Conservation (phyloP, 2,329 filamentous ascomycete genomes). For the Aspergillus carbonarius region DNA sequence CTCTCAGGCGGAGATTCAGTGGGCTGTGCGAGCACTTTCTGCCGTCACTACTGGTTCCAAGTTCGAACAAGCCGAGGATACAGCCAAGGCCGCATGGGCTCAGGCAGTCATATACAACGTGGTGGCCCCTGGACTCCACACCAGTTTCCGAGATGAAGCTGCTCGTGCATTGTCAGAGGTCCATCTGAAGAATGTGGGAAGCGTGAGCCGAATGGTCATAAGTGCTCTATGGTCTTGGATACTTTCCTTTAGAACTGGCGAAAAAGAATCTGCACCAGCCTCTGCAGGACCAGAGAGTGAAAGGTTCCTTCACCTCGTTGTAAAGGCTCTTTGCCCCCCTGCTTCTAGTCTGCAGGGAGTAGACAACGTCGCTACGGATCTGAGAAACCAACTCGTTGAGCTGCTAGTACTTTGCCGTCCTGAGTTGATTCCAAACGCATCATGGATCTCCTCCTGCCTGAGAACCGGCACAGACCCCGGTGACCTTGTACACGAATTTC, state of each 20-base stretch:
- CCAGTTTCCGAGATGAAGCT: conserved; percentile 64
- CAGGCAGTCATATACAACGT: conserved; percentile 81
- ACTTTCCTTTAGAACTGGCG: conserved; percentile 62
- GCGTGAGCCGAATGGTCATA: conserved; percentile 64
- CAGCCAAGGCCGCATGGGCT: conserved; percentile 70
- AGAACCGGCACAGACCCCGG: conserved; percentile 81
- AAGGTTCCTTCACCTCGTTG: conserved; percentile 59
- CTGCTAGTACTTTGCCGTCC: conserved; percentile 75
- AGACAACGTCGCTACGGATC: conserved; percentile 43
- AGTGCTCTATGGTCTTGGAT: conserved; percentile 80
- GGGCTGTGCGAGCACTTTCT: conserved; percentile 70
- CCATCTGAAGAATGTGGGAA: conserved; percentile 60
- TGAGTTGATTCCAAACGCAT: conserved; percentile 72
- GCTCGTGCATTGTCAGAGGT: conserved; percentile 61
- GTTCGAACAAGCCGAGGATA: conserved; percentile 47
- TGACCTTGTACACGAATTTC: conserved; percentile 64
- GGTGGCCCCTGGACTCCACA: conserved; percentile 61
- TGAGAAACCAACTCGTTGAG: conserved; percentile 71
- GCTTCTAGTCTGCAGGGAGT: conserved; percentile 24
- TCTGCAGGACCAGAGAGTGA: conserved; percentile 63
- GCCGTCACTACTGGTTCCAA: conserved; percentile 59
- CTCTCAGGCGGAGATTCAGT: conserved; percentile 71
- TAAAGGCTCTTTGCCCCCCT: conserved; percentile 46
- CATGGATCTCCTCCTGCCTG: conserved; percentile 88
- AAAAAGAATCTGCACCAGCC: conserved; percentile 73